These are phyloP conservation scores for Trichophyton verrucosum DNA, from an alignment of 2,329 filamentous ascomycete genomes.

Conservation along the genomic window DNA sequence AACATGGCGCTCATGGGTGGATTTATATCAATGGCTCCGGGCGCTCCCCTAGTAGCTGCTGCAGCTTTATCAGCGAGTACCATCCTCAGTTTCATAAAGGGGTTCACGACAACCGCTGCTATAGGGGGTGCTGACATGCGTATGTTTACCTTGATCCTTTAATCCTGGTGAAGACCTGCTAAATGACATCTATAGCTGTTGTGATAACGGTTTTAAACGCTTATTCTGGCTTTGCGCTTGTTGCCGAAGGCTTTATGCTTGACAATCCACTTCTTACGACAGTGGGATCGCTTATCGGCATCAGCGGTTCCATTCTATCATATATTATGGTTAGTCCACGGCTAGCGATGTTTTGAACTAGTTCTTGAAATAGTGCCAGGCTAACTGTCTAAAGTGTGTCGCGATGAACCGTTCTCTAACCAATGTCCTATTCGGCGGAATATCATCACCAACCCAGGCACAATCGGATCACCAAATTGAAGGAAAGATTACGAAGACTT, in stretches of 20 bases:
- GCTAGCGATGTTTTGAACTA: neutral
- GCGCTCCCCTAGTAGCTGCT: constrained; percentile 65
- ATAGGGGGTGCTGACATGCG: constrained; percentile 93
- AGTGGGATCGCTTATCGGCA: constrained; percentile 75
- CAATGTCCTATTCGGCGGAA: constrained; percentile 79
- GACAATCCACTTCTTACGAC: constrained; percentile 75
- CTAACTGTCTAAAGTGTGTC: constrained; percentile 45
- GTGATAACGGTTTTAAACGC: constrained; percentile 85
- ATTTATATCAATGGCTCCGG: constrained; percentile 70
- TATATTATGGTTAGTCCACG: constrained; percentile 50
- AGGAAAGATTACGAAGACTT: constrained; percentile 65
- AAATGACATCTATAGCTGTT: constrained; percentile 40
- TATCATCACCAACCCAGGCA: constrained; percentile 50
- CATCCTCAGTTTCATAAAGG: constrained; percentile 67
- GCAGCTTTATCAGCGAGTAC: constrained; percentile 66
- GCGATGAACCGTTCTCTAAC: constrained; percentile 87
- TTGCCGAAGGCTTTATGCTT: constrained; percentile 85
- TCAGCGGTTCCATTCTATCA: constrained; percentile 77
- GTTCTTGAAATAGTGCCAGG: neutral
- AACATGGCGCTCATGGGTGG: constrained; percentile 75
- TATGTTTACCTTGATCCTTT: constrained; percentile 16
- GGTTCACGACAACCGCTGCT: constrained; percentile 74
- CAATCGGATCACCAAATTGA: constrained; percentile 64
- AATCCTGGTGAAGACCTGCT: constrained; percentile 5
- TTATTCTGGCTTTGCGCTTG: constrained; percentile 79